phyloP scores from a whole-genome alignment of 2,329 filamentous ascomycete species.

The Trichoderma koningii region DNA sequence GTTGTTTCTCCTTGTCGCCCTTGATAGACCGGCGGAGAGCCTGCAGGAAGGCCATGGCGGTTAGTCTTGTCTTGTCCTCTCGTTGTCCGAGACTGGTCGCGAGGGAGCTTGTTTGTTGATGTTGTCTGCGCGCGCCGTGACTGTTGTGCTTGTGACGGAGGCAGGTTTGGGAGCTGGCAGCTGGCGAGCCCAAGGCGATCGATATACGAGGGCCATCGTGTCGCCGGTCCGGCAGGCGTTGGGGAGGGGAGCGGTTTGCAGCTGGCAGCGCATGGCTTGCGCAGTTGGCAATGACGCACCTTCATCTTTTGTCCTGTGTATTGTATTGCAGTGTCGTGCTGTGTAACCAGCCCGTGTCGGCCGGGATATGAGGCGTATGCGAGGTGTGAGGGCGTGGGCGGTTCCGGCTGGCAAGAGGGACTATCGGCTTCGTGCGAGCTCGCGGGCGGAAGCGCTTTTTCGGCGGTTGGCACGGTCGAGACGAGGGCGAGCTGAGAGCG shows the following conservation, averaged over 20 bases:
- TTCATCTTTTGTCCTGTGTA: conserved; percentile 38
- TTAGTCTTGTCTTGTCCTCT: conserved; percentile 40
- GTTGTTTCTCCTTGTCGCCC: conserved; percentile 77
- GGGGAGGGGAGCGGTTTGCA: conserved; percentile 29
- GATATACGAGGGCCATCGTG: conserved; percentile 17
- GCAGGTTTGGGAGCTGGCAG: neutral
- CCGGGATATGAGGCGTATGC: neutral
- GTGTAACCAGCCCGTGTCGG: conserved; percentile 34
- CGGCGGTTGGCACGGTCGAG: conserved; percentile 1
- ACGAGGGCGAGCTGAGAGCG: neutral
- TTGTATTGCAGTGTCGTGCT: too few species aligned
- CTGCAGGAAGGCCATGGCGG: conserved; percentile 54
- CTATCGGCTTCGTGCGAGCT: conserved; percentile 9
- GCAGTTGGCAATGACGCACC: conserved; percentile 37
- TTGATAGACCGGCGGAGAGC: conserved; percentile 87
- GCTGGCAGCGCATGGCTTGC: conserved; percentile 29
- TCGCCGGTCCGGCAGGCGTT: conserved; percentile 20
- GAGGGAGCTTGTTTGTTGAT: conserved; percentile 10
- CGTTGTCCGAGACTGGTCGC: conserved; percentile 18
- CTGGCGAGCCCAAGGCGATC: conserved; percentile 14
- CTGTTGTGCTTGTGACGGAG: conserved; percentile 4
- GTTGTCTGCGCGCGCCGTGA: conserved; percentile 1
- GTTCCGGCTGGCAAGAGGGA: neutral
- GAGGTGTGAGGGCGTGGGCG: neutral
- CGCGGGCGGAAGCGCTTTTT: neutral